A percentile compares a stretch with the other conserved stretches of the same genome.
These are phyloP conservation scores for Vitis labrusca DNA, from an alignment of 164 flowering plant species.

Conservation along the genomic window DNA sequence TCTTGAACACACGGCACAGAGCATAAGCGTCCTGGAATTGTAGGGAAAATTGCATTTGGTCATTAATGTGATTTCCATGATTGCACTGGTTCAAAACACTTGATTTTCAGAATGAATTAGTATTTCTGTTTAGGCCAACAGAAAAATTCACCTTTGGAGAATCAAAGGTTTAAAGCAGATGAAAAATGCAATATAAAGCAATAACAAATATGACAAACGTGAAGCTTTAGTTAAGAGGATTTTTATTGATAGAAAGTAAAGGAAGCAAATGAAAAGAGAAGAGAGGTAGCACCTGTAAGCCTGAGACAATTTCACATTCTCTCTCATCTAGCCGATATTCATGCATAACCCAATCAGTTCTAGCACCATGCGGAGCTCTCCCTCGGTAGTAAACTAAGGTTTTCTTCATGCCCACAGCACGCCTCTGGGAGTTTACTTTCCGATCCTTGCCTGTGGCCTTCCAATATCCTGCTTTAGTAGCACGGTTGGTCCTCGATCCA, in stretches of 20 bases:
- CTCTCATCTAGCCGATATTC: conserved; percentile 87
- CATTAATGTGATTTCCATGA: neutral
- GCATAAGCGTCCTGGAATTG: conserved; percentile 85
- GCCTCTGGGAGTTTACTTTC: conserved; percentile 67
- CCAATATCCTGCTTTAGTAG: conserved; percentile 95
- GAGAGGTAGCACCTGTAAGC: conserved; percentile 61
- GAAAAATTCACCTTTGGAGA: no score
- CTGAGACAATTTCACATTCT: conserved; percentile 61
- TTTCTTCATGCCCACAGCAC: conserved; percentile 90
- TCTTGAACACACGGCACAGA: conserved; percentile 85
- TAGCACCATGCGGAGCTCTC: conserved; percentile 85
- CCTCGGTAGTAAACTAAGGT: conserved; percentile 93
- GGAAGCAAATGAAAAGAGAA: neutral
- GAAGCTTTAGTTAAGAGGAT: neutral
- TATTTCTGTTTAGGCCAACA: no score
- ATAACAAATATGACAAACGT: no score
- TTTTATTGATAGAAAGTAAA: neutral
- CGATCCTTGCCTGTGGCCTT: conserved; percentile 95
- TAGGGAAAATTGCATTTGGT: neutral
- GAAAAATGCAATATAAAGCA: no score
- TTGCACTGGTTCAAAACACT: no score
- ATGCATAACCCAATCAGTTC: conserved; percentile 96
- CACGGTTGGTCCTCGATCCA: conserved; percentile 93
- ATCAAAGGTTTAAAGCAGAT: no score
- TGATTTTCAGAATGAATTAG: no score